A percentile compares a stretch with the other conserved stretches of the same genome.
phyloP scores from a whole-genome alignment of 176 grass and related monocot species.

The Oryza glaberrima region DNA sequence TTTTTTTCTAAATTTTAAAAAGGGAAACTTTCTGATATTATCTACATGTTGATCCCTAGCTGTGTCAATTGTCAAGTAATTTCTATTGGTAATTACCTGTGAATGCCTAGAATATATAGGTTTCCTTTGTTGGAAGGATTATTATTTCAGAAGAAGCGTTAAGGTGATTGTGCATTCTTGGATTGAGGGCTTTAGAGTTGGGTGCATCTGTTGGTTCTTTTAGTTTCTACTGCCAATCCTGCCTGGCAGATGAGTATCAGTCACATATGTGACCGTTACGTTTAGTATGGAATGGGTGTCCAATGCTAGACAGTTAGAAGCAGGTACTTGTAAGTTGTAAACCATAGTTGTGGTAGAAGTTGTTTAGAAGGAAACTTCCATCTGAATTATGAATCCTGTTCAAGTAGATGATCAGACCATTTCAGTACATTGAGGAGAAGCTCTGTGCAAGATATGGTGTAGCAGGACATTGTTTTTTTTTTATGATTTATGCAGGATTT shows the following conservation, averaged over 20 bases:
- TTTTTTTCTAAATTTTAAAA: not conserved
- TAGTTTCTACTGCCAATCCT: not conserved
- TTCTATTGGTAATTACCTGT: not conserved
- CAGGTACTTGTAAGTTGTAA: slow-evolving; percentile 1
- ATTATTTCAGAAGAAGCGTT: not conserved
- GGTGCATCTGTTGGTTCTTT: slow-evolving; percentile 5
- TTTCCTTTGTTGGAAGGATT: not conserved
- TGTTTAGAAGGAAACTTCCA: not conserved
- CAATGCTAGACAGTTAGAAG: not conserved
- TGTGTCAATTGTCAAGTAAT: not conserved
- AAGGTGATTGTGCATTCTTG: not conserved
- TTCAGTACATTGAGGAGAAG: not conserved
- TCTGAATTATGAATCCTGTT: slow-evolving; percentile 18
- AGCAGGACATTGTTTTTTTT: slow-evolving; percentile 24
- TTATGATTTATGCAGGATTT: not conserved
- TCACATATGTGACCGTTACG: not conserved
- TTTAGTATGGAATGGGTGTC: not conserved
- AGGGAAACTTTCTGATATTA: not conserved
- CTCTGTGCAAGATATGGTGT: not conserved
- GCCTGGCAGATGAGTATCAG: not conserved
- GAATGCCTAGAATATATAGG: not conserved
- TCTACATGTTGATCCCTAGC: not conserved
- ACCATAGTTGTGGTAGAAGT: not conserved
- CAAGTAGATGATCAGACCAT: slow-evolving; percentile 1
- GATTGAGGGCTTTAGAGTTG: not conserved